These are phyloP conservation scores for Colletotrichum simmondsii DNA, from an alignment of 2,329 filamentous ascomycete species.

Conservation along the genomic window DNA sequence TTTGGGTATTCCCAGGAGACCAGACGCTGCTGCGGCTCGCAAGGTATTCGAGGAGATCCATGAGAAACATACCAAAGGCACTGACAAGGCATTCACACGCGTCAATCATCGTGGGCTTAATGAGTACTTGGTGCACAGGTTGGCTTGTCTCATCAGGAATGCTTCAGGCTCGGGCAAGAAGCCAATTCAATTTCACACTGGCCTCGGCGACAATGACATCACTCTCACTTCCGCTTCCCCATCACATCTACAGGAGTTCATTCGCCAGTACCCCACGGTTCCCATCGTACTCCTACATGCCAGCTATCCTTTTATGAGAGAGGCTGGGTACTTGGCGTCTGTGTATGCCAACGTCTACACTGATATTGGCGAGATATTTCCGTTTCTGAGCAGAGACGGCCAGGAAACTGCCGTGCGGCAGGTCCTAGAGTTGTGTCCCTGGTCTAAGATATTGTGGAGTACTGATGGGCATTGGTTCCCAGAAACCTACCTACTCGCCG, in stretches of 20 bases:
- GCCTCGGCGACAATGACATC: constrained; percentile 84
- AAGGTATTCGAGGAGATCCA: constrained; percentile 53
- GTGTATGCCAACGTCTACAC: constrained; percentile 84
- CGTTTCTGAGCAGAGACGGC: constrained; percentile 79
- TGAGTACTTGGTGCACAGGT: constrained; percentile 73
- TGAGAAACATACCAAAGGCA: constrained; percentile 35
- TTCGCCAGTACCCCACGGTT: constrained; percentile 74
- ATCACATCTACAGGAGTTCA: constrained; percentile 78
- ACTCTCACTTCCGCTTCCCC: constrained; percentile 77
- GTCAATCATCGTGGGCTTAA: constrained; percentile 75
- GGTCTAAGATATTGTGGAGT: constrained; percentile 81
- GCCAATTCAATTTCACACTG: constrained; percentile 86
- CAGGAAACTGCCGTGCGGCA: constrained; percentile 78
- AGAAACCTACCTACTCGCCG: constrained; percentile 80
- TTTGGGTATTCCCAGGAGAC: constrained; percentile 64
- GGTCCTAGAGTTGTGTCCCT: constrained; percentile 79
- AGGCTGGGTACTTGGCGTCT: constrained; percentile 81
- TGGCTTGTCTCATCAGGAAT: constrained; percentile 67
- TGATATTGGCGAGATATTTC: constrained; percentile 86
- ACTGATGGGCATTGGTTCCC: constrained; percentile 85
- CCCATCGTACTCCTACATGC: constrained; percentile 84
- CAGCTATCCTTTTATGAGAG: constrained; percentile 82
- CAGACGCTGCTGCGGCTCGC: constrained; percentile 54
- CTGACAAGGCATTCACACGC: constrained; percentile 54
- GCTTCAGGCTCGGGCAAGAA: constrained; percentile 63